Conservation (phyloP, 1,284 basidiomycete genomes). For the Chiua sp. region DNA sequence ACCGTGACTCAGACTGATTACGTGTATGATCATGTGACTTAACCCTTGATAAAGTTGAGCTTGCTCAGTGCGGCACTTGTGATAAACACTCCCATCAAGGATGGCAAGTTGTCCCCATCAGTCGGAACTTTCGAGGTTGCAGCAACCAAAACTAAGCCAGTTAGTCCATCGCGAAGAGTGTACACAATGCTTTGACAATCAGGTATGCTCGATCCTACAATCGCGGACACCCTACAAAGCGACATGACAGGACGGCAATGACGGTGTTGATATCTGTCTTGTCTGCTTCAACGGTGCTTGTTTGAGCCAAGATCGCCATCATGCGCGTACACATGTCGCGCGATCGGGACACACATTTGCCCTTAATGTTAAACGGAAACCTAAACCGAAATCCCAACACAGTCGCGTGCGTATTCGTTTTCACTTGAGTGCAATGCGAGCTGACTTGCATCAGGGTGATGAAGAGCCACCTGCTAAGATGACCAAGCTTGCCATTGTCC, state of each 20-base stretch:
- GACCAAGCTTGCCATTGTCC: constrained; percentile 89
- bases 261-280: constrained; percentile 91
- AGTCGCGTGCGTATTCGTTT: constrained; percentile 60
- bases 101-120: constrained; percentile 34
- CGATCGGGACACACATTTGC: constrained; percentile 81
- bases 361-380: constrained; percentile 82
- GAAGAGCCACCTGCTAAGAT: constrained; percentile 86
- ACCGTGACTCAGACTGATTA: not conserved
- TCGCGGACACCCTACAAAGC: constrained; percentile 9
- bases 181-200: constrained; percentile 95
- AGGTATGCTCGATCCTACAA: constrained; percentile 55
- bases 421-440: not conserved
- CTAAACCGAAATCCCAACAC: constrained; percentile 64
- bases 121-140: constrained; percentile 25
- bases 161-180: constrained; percentile 88
- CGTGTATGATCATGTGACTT: not conserved
- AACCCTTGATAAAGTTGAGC: not conserved
- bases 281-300: constrained; percentile 95
- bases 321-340: constrained; percentile 73
- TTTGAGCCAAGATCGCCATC: constrained; percentile 63
- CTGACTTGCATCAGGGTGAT: constrained; percentile 42
- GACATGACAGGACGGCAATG: constrained; percentile 62
- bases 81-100: not conserved
- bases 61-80: not conserved
- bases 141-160: constrained; percentile 49